Evolutionary conservation across 78 protist genomes (phyloP).

Genomic region (Bigelowiella natans): DNA sequence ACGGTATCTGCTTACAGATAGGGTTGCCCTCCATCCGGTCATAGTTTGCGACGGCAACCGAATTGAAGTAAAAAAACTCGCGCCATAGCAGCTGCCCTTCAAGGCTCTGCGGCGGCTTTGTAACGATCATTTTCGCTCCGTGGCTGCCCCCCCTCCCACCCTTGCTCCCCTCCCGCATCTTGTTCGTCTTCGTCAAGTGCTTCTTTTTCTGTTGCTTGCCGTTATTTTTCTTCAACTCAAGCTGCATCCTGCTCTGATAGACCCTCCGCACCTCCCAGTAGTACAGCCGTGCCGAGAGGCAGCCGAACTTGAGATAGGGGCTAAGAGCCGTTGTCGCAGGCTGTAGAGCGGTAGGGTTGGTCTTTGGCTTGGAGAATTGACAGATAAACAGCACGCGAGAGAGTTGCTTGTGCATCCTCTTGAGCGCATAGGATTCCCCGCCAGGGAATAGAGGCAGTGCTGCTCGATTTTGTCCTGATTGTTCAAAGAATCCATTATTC

Average conservation of each 20-base stretch:
- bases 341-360: background rate
- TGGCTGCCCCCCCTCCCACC: background rate
- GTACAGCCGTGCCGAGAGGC: conserved; percentile 27
- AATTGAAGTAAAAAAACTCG: conserved; percentile 8
- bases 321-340: conserved; percentile 11
- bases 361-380: conserved; percentile 27
- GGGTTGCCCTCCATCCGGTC: conserved; percentile 8
- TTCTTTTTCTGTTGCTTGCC: background rate
- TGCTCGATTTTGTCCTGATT: too few species aligned
- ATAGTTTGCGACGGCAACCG: background rate
- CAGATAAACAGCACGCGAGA: background rate
- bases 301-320: conserved; percentile 37
- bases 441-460: background rate
- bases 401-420: background rate
- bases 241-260: too few species aligned
- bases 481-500: too few species aligned
- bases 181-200: background rate
- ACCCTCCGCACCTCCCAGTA: background rate
- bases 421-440: conserved; percentile 24
- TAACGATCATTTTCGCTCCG: too few species aligned
- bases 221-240: background rate
- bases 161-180: too few species aligned
- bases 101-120: conserved; percentile 32
- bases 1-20: conserved; percentile 20
- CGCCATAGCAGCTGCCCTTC: conserved; percentile 38